Evolutionary conservation across 2,329 filamentous ascomycete species (phyloP).

Genomic region (Fusarium sp.): DNA sequence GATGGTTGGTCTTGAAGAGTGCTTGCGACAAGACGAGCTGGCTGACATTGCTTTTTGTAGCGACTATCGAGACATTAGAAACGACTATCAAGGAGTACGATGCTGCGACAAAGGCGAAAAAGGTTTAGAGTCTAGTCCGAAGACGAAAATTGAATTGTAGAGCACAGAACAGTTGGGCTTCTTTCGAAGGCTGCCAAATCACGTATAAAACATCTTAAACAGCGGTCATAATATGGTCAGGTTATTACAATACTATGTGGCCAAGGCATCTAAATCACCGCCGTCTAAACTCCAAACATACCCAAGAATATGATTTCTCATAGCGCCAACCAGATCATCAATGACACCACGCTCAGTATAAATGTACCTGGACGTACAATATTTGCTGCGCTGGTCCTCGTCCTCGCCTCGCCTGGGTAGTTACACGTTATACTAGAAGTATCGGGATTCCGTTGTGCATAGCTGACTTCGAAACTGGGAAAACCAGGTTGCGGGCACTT

Average conservation of each 20-base stretch:
- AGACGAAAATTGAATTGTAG: background rate
- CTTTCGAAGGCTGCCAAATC: background rate
- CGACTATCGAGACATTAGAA: conserved; percentile 54
- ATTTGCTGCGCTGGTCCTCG: conserved; percentile 40
- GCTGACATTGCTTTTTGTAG: conserved; percentile 34
- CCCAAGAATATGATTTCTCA: conserved; percentile 23
- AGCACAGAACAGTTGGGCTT: background rate
- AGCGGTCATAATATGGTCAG: background rate
- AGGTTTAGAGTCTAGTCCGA: conserved; percentile 7
- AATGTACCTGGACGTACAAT: conserved; percentile 29
- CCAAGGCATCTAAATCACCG: conserved; percentile 9
- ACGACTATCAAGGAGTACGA: conserved; percentile 53
- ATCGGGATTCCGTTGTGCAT: conserved; percentile 47
- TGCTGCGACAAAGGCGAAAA: conserved; percentile 39
- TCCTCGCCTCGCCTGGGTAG: conserved; percentile 54
- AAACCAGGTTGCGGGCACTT: conserved; percentile 70
- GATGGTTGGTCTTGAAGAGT: conserved; percentile 58
- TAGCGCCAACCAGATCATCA: conserved; percentile 36
- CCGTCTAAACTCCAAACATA: conserved; percentile 22
- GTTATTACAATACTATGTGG: conserved; percentile 2
- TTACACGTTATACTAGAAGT: conserved; percentile 52
- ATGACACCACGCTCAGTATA: conserved; percentile 28
- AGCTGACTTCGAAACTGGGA: conserved; percentile 52
- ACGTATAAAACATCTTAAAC: background rate
- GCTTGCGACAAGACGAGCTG: conserved; percentile 11